Evolutionary conservation across 129 eudicot species (phyloP), one percentile per base, ranked within the genome.

Genomic region (Lonicera japonica): DNA sequence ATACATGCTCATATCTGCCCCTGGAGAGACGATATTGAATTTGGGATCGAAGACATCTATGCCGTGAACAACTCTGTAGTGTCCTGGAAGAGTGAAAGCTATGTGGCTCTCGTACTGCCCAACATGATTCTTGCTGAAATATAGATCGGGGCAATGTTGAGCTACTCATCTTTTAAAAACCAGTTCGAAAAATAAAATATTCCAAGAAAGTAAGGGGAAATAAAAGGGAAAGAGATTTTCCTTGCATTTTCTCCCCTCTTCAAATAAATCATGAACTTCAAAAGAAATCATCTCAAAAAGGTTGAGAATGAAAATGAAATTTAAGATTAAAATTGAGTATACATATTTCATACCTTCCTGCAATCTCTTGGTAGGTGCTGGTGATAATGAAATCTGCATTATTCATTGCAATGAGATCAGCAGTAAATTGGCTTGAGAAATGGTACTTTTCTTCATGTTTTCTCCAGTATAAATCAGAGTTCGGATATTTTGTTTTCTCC

Each of bases 321-420:
- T 43, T 43, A 10, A 43, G 16, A 43, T 43, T 43, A 43, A 1
- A 43, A 43, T 43, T 10, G 16, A 43, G 50, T 14, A 43, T 43
- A 14, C 1, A 43, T 11, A 43, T 43, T 43, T 2, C 50, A 10
- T 43, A 70, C 80, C 68, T 75, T 58, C 80, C 80, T 58, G 80
- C 75, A 58, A 75, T 75, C 60, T 75, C 80, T 54, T 69, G 80
- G 67, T 56, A 75, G 5, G 80, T 75, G 65, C 80, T 69, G 71
- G 80, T 69, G 70, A 75, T 64, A 18, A 75, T 75, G 55, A 75
- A 75, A 56, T 75, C 80, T 21, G 80, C 61, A 38, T 64, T 57
- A 54, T 75, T 75, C 80, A 75, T 69, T 17, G 80, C 75, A 25
- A 62, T 48, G 14, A 75, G 71, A 75, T 75, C 80, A 39, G 80